Percentiles rank a stretch among this genome's conserved stretches.
Conservation (phyloP, 352 stramenopile species). For the Halophytophthora batemanensis region DNA sequence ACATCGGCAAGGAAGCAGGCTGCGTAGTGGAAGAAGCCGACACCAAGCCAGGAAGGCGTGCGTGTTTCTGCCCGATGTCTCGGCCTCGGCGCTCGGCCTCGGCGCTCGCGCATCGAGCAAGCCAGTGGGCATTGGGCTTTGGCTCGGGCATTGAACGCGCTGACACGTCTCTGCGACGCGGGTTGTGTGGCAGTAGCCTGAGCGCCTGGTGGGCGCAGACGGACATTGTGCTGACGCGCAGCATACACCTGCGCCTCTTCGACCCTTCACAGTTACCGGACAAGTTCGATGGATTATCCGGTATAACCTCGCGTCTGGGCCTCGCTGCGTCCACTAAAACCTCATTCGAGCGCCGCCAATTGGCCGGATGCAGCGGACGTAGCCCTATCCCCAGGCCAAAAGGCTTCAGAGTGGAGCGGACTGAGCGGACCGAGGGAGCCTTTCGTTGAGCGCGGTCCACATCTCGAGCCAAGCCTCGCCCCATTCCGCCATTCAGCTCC, state of each 20-base stretch:
- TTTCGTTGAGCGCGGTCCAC: constrained; percentile 29
- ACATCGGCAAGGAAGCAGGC: too few relatives aligned
- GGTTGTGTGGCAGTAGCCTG: too few relatives aligned
- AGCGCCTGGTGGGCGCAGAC: too few relatives aligned
- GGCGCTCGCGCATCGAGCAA: too few relatives aligned
- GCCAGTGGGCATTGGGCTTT: too few relatives aligned
- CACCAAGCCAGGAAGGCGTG: too few relatives aligned
- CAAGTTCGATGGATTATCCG: too few relatives aligned
- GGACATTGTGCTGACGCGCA: too few relatives aligned
- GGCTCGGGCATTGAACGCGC: background rate
- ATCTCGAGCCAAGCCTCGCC: constrained; percentile 24
- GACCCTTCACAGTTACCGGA: too few relatives aligned
- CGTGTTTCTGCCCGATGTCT: too few relatives aligned
- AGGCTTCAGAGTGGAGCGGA: constrained; percentile 14
- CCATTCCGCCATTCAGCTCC: constrained; percentile 27
- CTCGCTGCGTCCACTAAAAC: constrained; percentile 21
- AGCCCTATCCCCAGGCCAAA: background rate
- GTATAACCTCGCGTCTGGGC: constrained; percentile 17
- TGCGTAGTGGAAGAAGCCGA: too few relatives aligned
- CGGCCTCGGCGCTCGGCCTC: too few relatives aligned
- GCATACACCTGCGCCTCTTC: constrained; percentile 5
- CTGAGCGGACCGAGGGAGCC: constrained; percentile 9
- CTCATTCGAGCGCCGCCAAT: constrained; percentile 4
- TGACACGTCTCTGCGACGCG: constrained; percentile 1
- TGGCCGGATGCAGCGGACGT: constrained; percentile 4